phyloP scores from a whole-genome alignment of 1,284 basidiomycete genomes.

The Irpex sp. region DNA sequence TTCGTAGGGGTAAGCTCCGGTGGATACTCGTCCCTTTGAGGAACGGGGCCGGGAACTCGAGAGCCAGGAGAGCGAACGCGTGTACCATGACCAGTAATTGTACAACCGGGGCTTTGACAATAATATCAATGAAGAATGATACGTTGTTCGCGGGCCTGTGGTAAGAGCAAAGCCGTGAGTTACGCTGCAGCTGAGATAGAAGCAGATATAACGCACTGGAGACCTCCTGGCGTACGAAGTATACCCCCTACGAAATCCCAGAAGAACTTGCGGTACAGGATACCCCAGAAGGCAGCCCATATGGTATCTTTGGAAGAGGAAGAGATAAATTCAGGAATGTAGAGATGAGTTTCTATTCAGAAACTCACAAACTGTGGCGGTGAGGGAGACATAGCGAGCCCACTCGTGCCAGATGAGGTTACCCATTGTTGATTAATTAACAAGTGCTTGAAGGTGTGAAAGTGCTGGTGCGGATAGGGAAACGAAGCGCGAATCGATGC shows the following conservation, averaged over 20 bases:
- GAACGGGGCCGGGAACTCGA: conserved; percentile 66
- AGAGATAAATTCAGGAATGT: not conserved
- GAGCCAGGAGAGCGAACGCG: conserved; percentile 50
- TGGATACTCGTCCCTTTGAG: conserved; percentile 55
- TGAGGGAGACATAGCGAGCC: conserved; percentile 67
- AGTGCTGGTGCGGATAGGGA: conserved; percentile 7
- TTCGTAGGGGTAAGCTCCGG: conserved; percentile 61
- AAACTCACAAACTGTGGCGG: conserved; percentile 72
- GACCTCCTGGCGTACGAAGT: conserved; percentile 69
- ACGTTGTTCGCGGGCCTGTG: conserved; percentile 61
- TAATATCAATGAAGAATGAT: conserved; percentile 63
- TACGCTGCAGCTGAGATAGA: not conserved
- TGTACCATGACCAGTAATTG: conserved; percentile 64
- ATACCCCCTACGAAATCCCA: conserved; percentile 80
- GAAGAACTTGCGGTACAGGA: conserved; percentile 87
- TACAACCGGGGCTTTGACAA: conserved; percentile 61
- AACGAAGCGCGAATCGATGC: conserved; percentile 16
- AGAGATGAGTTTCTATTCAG: not conserved
- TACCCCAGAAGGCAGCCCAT: conserved; percentile 75
- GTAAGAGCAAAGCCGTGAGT: conserved; percentile 7
- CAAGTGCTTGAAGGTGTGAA: conserved; percentile 7
- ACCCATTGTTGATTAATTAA: conserved; percentile 53
- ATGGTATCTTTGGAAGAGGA: conserved; percentile 54
- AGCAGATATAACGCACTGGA: conserved; percentile 58
- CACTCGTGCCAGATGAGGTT: conserved; percentile 82